Percentiles rank a stretch among this genome's conserved stretches.
Evolutionary conservation across 2,329 filamentous ascomycete genomes (phyloP).

Genomic region (Apiospora hydei): DNA sequence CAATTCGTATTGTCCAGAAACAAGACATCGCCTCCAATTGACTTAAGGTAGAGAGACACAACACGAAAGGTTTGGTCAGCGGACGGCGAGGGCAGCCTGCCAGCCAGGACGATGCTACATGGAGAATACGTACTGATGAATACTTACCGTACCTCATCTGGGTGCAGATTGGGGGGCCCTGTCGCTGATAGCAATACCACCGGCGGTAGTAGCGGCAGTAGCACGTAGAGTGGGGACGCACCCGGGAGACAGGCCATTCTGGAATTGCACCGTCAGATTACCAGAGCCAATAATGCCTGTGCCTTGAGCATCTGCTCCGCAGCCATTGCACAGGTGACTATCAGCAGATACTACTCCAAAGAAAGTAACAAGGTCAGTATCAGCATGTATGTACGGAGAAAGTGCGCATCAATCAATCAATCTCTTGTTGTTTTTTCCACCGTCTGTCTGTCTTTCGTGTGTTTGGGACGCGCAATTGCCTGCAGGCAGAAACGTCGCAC

Average conservation of each 20-base stretch:
- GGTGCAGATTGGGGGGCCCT: neutral
- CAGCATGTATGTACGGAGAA: too few species aligned
- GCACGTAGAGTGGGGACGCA: neutral
- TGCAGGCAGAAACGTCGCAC: slow-evolving; percentile 1
- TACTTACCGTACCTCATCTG: neutral
- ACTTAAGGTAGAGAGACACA: neutral
- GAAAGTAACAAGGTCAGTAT: neutral
- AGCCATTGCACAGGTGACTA: slow-evolving; percentile 10
- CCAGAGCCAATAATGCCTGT: slow-evolving; percentile 14
- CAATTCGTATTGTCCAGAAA: neutral
- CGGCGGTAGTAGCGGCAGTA: neutral
- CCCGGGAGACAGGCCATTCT: neutral
- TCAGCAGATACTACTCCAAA: neutral
- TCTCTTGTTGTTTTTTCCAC: neutral
- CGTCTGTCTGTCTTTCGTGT: neutral
- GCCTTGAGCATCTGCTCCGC: slow-evolving; percentile 1
- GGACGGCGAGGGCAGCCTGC: neutral
- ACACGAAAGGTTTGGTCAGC: neutral
- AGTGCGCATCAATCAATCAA: neutral
- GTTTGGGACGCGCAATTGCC: slow-evolving; percentile 18
- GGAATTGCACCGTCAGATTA: slow-evolving; percentile 18
- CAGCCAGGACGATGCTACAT: neutral
- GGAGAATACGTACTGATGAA: neutral
- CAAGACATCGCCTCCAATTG: neutral
- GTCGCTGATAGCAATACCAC: neutral